A percentile compares a stretch with the other conserved stretches of the same genome.
phyloP scores from a whole-genome alignment of 2,329 filamentous ascomycete genomes.

The Raffaelea ambrosiae region DNA sequence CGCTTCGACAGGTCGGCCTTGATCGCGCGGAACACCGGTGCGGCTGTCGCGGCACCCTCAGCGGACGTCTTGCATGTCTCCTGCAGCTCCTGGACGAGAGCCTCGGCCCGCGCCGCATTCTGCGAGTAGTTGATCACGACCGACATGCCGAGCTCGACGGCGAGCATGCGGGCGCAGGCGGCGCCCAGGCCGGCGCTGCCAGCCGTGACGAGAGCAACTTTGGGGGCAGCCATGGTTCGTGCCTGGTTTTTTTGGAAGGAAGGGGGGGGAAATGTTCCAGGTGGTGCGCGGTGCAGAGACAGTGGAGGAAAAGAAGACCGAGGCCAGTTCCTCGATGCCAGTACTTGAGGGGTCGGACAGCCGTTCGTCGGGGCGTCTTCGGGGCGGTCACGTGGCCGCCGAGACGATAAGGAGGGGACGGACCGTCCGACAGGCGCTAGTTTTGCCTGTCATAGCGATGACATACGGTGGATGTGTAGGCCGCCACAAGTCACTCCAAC shows the following conservation, averaged over 20 bases:
- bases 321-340: too few species aligned
- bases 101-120: conserved; percentile 49
- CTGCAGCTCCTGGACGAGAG: conserved; percentile 45
- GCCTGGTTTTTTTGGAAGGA: not conserved
- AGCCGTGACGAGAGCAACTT: conserved; percentile 38
- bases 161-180: conserved; percentile 57
- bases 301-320: not conserved
- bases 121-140: conserved; percentile 67
- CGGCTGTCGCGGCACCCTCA: not conserved
- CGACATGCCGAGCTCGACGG: conserved; percentile 53
- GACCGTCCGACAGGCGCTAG: too few species aligned
- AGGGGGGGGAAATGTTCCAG: too few species aligned
- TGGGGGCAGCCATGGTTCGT: not conserved
- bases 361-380: too few species aligned
- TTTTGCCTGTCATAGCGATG: too few species aligned
- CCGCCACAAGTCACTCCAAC: too few species aligned
- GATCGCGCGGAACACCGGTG: conserved; percentile 35
- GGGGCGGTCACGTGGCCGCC: too few species aligned
- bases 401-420: too few species aligned
- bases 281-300: too few species aligned
- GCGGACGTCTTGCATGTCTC: not conserved
- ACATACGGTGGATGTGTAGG: too few species aligned
- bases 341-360: too few species aligned
- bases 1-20: conserved; percentile 58
- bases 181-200: conserved; percentile 62